phyloP scores from a whole-genome alignment of 495 filamentous ascomycete species.

The Aspergillus sclerotiicarbonarius region DNA sequence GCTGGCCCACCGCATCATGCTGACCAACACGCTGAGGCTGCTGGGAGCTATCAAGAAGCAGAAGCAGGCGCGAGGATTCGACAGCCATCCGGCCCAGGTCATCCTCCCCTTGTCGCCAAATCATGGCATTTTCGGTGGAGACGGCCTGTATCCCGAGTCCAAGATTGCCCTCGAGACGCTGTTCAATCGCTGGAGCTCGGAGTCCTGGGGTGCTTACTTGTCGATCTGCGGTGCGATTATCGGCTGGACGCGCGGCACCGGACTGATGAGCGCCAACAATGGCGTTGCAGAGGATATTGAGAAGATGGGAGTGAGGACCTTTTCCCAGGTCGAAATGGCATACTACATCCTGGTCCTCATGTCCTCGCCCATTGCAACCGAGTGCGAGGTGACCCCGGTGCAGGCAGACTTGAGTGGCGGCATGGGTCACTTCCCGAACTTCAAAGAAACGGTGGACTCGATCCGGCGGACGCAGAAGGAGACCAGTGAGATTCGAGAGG shows the following conservation, averaged over 20 bases:
- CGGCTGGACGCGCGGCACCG: conserved; percentile 96
- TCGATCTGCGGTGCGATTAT: conserved; percentile 98
- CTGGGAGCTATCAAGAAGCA: conserved; percentile 84
- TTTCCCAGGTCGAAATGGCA: conserved; percentile 98
- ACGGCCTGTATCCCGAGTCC: conserved; percentile 97
- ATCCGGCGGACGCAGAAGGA: not conserved
- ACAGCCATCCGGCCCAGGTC: conserved; percentile 91
- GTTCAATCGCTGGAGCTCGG: conserved; percentile 95
- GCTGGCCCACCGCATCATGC: conserved; percentile 95
- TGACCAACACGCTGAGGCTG: conserved; percentile 89
- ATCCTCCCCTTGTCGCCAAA: conserved; percentile 93
- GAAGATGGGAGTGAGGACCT: conserved; percentile 89
- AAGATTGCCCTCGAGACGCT: conserved; percentile 93
- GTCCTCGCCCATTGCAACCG: conserved; percentile 83
- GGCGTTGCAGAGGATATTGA: conserved; percentile 93
- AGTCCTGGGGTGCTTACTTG: conserved; percentile 93
- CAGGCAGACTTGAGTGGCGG: conserved; percentile 95
- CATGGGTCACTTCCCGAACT: conserved; percentile 18
- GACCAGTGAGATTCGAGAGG: not conserved
- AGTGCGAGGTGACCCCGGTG: conserved; percentile 89
- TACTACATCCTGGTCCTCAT: conserved; percentile 94
- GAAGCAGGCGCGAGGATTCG: conserved; percentile 77
- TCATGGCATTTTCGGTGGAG: conserved; percentile 94
- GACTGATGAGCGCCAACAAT: conserved; percentile 95
- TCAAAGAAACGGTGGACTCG: not conserved